phyloP scores from a whole-genome alignment of 1,139 yeast genomes.

The Groenewaldozyma sp. region DNA sequence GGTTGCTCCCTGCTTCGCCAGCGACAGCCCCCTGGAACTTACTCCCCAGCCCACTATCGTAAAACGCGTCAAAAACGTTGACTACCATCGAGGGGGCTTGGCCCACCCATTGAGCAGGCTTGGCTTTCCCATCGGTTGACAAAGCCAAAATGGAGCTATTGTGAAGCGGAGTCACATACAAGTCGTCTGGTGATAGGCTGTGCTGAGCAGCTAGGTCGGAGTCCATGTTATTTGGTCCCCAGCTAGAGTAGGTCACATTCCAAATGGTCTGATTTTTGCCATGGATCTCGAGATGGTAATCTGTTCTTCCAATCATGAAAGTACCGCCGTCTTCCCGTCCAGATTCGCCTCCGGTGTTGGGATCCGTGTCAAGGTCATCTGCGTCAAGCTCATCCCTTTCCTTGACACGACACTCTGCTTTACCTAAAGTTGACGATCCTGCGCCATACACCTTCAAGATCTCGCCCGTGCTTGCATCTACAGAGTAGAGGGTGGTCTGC shows the following conservation, averaged over 20 bases:
- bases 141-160: conserved; percentile 45
- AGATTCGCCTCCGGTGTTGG: conserved; percentile 6
- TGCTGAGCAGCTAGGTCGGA: conserved; percentile 46
- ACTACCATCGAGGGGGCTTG: conserved; percentile 56
- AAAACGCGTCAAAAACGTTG: conserved; percentile 61
- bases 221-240: conserved; percentile 92
- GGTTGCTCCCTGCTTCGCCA: neutral
- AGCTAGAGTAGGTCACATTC: conserved; percentile 80
- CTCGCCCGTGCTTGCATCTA: conserved; percentile 70
- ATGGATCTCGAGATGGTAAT: conserved; percentile 51
- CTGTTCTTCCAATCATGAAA: conserved; percentile 34
- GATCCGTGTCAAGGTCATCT: conserved; percentile 14
- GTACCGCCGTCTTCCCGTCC: conserved; percentile 20
- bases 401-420: conserved; percentile 16
- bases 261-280: conserved; percentile 63
- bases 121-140: conserved; percentile 57
- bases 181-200: conserved; percentile 43
- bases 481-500: conserved; percentile 63
- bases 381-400: conserved; percentile 15
- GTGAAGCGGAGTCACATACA: conserved; percentile 77
- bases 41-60: conserved; percentile 12
- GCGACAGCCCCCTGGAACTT: conserved; percentile 12
- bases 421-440: conserved; percentile 19
- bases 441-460: conserved; percentile 63
- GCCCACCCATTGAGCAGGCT: conserved; percentile 67